Evolutionary conservation across 2,329 filamentous ascomycete genomes (phyloP).

Genomic region (Penicillium aurantiogriseum): DNA sequence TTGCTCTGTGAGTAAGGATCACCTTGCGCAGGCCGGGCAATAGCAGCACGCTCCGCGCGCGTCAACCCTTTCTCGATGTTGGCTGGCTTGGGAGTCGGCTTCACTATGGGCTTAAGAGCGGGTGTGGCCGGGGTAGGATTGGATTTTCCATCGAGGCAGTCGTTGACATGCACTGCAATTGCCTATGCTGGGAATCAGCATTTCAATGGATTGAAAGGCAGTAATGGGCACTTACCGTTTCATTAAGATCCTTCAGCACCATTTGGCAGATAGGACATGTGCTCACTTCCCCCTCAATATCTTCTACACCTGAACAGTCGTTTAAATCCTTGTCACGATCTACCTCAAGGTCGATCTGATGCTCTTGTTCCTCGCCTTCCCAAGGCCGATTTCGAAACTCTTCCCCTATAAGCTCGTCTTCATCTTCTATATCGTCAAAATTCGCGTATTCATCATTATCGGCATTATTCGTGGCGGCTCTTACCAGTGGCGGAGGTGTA

Average conservation of each 20-base stretch:
- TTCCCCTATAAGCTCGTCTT: constrained; percentile 62
- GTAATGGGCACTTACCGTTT: constrained; percentile 33
- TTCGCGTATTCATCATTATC: constrained; percentile 51
- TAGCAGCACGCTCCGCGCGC: constrained; percentile 64
- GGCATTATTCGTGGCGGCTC: constrained; percentile 49
- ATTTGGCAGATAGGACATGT: constrained; percentile 76
- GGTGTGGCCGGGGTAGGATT: constrained; percentile 50
- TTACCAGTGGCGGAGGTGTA: constrained; percentile 47
- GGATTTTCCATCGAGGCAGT: constrained; percentile 81
- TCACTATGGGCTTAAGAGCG: neutral
- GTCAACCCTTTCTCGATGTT: constrained; percentile 39
- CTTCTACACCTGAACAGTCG: constrained; percentile 16
- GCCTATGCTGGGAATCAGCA: constrained; percentile 53
- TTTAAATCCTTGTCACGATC: constrained; percentile 27
- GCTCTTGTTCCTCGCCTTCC: constrained; percentile 48
- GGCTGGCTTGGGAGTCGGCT: constrained; percentile 15
- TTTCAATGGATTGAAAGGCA: neutral
- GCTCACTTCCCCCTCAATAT: constrained; percentile 25
- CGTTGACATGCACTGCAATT: constrained; percentile 82
- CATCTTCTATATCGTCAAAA: constrained; percentile 63
- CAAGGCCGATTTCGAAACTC: constrained; percentile 64
- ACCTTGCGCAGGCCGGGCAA: constrained; percentile 74
- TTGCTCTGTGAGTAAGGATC: constrained; percentile 66
- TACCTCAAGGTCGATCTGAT: constrained; percentile 18
- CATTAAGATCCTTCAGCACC: constrained; percentile 58